Base-by-base conservation (phyloP, 176 grass and related monocot species). In the Aegilops tauschii region DNA sequence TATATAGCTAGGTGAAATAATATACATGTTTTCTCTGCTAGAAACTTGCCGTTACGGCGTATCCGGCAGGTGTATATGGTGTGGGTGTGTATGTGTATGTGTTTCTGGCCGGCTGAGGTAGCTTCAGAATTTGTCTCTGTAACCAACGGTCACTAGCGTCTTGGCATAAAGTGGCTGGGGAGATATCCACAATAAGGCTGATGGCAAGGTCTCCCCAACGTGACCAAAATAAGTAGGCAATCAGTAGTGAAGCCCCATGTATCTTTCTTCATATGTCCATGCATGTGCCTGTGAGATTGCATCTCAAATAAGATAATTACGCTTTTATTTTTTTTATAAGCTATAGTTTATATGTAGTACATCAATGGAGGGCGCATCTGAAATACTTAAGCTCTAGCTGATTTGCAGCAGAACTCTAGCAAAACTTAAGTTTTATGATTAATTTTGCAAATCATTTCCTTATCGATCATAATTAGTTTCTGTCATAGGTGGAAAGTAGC, bases 131-230 rank as follows among this genome's bases (percentile, higher is more conserved):
- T 84, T 84, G 18, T 78, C 52, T 61, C 27, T 50, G 44, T 39
- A 66, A 58, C 25, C 21, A 67, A 27, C 62, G 63, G 17, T 49
- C 35, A 20, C 73, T 17, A 56, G 16, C 9, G 27, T 76, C 45
- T 70, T 28, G 68, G 58, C 35, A 40, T 66, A 81, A 87, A 74
- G 79, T 37, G 16, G 44, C 31, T 75, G 59, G 12, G 29, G 39
- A 84, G 36, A 17, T 71, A 14, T 30, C n/a, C 76, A 52, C 10
- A 88, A 64, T 64, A 69, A 65, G 52, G 6, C 52, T 31, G 12
- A 83, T 77, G 74, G 80, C 20, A 61, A 73, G 78, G n/a, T 39
- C 16, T 87, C 34, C 69, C 61, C 61, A 84, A 79, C 52, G 18
- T 49, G 18, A 72, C 82, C 36, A 52, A 79, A 79, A 44, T 17